Evolutionary conservation across 2,329 filamentous ascomycete genomes (phyloP), one percentile per base, ranked within the genome.

Genomic region (Rhynchosporium agropyri): DNA sequence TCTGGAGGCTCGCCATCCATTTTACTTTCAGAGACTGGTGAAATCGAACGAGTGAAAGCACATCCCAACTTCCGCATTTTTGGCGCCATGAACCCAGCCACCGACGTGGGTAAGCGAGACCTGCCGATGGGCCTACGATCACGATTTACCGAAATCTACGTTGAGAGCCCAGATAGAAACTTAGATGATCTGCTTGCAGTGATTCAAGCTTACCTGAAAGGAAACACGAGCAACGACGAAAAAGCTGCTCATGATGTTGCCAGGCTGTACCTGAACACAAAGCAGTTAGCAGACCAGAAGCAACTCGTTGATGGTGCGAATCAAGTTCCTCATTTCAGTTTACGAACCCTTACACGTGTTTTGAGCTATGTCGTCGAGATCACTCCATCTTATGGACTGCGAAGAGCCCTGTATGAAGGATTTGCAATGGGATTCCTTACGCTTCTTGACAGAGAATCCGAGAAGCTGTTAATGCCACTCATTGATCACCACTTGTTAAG

Each of bases 361-460:
- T 78, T 99, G 58, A 90, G 88, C 43, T 99, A 97, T 74, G 92
- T 94, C 20, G 87, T 88, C 67, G 89, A 93, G 59, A 93, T 97
- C 67, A 85, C 91, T 0, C 87, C 92, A 0, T 84, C 89, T 3
- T 97, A 97, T 76, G 92, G 91, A 12, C 79, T 98, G 48, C 87
- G 95, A 29, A 82, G 96, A 72, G 91, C 94, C 10, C 79, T 98
- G 1, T 97, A 90, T 67, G 95, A 99, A 79, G 96, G 95, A 0
- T 98, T 98, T 74, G 92, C 91, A 15, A 99, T 99, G 96, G 95
- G 93, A 56, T 99, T 99, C 73, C 79, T 97, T 62, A 99, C 96
- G 0, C 84, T 97, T 5, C 81, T 99, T 12, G 89, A 94, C 71
- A 84, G 86, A 70, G 85, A 89, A 36, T 98, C 95, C 0, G 92